Evolutionary conservation across 2,329 filamentous ascomycete species (phyloP), one percentile per base, ranked within the genome.

Genomic region (Apiospora aurea): DNA sequence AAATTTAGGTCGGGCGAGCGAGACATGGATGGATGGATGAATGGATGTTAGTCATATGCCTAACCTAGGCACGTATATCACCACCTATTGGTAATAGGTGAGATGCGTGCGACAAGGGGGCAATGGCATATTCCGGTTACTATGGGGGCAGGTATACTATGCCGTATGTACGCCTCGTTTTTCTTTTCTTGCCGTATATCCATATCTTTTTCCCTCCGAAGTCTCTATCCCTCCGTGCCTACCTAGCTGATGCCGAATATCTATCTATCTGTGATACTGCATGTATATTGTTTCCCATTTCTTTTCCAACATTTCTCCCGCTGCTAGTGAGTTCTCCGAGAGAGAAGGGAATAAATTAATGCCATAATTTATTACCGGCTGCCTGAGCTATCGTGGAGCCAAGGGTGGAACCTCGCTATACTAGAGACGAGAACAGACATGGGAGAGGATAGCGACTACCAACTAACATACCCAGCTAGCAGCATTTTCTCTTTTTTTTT

Each of bases 341-440:
- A 38, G 34, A 5, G 34, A 5, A 8, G 3, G 34, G 34, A 5
- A 24, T 18, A 16, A 29, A 18, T 18, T n/a, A n/a, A n/a, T 38
- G 16, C 2, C 16, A 11, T 61, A 16, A 16, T 61, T 34, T 61
- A 26, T 29, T 26, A 2, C 53, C 53, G 53, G 53, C 26, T 10
- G 53, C 29, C 53, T 61, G 53, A n/a, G 29, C 53, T 61, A 61
- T 61, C 53, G 53, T 61, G 53, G 53, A 61, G 53, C 53, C 53
- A 61, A 53, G 49, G 18, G 53, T 61, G 53, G 53, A 61, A 21
- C 16, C 13, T 61, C 29, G 18, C 53, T 61, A 61, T 61, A 61
- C 53, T 61, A 57, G 51, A 57, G 29, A 57, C 51, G 7, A 24
- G 11, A 24, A 38, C 34, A 38, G 34, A 8, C 34, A 38, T 21